Conservation (phyloP, 73 alveolate genomes). For the Uronychia setigera region DNA sequence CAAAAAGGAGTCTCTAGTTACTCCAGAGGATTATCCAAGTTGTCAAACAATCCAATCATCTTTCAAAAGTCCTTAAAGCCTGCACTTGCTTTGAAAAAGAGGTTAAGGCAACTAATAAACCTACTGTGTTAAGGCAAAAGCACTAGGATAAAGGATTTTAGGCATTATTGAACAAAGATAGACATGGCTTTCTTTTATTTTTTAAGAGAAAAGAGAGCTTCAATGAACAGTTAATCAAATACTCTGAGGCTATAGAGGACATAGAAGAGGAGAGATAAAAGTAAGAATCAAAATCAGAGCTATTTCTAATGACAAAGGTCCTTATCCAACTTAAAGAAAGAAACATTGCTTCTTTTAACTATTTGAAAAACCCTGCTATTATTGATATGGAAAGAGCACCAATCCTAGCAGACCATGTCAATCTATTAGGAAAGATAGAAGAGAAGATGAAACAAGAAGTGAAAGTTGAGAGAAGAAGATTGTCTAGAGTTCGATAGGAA, state of each 20-base stretch:
- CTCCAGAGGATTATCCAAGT: not conserved
- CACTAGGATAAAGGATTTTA: not conserved
- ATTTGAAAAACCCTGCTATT: no score
- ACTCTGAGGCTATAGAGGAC: not conserved
- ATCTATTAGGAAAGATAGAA: no score
- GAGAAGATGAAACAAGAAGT: no score
- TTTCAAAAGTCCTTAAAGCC: not conserved
- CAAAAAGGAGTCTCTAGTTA: not conserved
- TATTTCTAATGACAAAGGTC: no score
- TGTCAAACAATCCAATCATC: not conserved
- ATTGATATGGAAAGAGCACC: no score
- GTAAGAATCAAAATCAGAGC: no score
- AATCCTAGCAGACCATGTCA: no score
- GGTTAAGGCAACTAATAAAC: not conserved
- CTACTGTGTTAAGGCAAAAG: not conserved
- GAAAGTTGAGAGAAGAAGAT: no score
- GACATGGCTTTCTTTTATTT: not conserved
- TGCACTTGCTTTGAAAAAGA: not conserved
- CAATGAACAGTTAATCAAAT: not conserved
- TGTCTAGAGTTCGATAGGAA: no score
- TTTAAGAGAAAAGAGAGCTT: not conserved
- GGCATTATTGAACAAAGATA: not conserved
- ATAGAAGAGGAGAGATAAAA: no score
- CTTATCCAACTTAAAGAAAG: no score
- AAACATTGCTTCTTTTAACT: no score